phyloP scores from a whole-genome alignment of 2,329 filamentous ascomycete genomes.

The Juglanconis oblonga region DNA sequence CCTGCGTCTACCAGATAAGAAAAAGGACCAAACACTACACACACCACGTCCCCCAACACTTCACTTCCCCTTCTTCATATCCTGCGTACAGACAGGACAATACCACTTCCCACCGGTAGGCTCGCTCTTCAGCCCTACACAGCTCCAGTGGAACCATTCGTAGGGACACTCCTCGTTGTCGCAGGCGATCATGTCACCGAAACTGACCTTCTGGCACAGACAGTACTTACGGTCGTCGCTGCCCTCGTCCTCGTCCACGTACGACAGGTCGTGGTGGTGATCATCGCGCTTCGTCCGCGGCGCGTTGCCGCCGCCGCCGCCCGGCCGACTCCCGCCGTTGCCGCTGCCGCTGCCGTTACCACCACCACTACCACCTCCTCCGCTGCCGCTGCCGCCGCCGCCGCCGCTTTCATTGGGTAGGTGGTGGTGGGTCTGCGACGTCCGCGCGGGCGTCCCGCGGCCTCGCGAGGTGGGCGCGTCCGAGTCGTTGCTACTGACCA shows the following conservation, averaged over 20 bases:
- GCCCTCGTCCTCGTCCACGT: slow-evolving; percentile 65
- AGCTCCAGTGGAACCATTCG: slow-evolving; percentile 87
- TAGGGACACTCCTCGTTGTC: slow-evolving; percentile 78
- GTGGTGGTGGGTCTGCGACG: background rate
- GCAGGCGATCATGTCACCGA: slow-evolving; percentile 86
- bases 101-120: slow-evolving; percentile 62
- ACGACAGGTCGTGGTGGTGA: slow-evolving; percentile 42
- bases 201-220: slow-evolving; percentile 77
- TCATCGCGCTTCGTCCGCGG: slow-evolving; percentile 26
- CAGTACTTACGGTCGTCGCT: slow-evolving; percentile 81
- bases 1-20: no score
- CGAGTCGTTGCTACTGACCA: slow-evolving; percentile 48
- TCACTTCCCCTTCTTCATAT: slow-evolving; percentile 38
- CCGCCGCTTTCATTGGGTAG: slow-evolving; percentile 16
- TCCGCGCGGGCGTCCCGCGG: slow-evolving; percentile 35
- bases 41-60: background rate
- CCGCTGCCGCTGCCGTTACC: slow-evolving; percentile 6
- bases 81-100: slow-evolving; percentile 60
- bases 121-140: slow-evolving; percentile 66
- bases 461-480: slow-evolving; percentile 36
- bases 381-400: slow-evolving; percentile 19
- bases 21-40: no score
- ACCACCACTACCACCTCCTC: background rate
- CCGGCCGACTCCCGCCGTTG: background rate
- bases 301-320: slow-evolving; percentile 12